phyloP scores from a whole-genome alignment of 805 yeast species.

The Kodamaea fukazawae region DNA sequence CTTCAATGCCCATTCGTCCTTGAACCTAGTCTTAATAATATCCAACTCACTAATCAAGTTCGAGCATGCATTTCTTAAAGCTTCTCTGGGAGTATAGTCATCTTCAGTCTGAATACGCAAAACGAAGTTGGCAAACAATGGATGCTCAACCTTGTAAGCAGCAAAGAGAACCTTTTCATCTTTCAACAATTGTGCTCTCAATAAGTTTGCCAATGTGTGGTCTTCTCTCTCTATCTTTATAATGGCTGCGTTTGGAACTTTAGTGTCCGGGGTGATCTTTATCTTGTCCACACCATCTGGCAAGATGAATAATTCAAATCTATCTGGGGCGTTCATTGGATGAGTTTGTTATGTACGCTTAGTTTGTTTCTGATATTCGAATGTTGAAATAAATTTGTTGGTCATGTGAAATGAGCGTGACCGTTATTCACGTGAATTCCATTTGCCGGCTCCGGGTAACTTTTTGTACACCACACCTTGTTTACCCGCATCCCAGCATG shows the following conservation, averaged over 20 bases:
- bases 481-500: too few species aligned
- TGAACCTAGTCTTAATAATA: conserved; percentile 70
- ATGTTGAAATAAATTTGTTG: too few species aligned
- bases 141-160: conserved; percentile 97
- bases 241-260: conserved; percentile 92
- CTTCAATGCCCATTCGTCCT: conserved; percentile 90
- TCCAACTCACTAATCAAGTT: conserved; percentile 77
- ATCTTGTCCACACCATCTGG: conserved; percentile 97
- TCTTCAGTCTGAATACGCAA: conserved; percentile 96
- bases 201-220: conserved; percentile 89
- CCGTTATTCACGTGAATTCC: too few species aligned
- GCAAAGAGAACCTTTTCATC: conserved; percentile 93
- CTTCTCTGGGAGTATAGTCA: conserved; percentile 87
- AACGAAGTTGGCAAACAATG: conserved; percentile 90
- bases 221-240: conserved; percentile 95
- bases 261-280: conserved; percentile 86
- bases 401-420: too few species aligned
- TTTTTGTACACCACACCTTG: too few species aligned
- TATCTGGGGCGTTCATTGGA: conserved; percentile 96
- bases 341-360: background rate
- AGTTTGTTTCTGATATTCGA: too few species aligned
- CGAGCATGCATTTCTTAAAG: conserved; percentile 86
- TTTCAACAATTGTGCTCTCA: conserved; percentile 79
- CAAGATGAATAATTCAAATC: conserved; percentile 91
- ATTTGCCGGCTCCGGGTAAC: too few species aligned